phyloP scores from a whole-genome alignment of 495 filamentous ascomycete genomes.

The Ascobolus immersus region DNA sequence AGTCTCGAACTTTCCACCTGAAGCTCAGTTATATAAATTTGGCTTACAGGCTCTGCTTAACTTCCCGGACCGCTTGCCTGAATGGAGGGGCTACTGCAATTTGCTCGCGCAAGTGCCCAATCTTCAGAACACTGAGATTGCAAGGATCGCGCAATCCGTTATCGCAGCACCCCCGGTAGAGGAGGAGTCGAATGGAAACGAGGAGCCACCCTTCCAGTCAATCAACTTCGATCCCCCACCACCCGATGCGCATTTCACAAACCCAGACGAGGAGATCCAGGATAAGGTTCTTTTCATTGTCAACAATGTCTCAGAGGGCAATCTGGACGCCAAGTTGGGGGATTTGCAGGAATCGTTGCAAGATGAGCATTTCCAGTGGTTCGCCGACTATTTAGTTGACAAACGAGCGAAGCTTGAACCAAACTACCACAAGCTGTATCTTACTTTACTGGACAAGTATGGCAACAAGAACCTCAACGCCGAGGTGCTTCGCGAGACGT shows the following conservation, averaged over 20 bases:
- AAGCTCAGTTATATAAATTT: slow-evolving; percentile 90
- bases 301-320: slow-evolving; percentile 82
- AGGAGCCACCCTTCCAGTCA: slow-evolving; percentile 34
- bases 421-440: slow-evolving; percentile 79
- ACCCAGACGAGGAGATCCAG: slow-evolving; percentile 59
- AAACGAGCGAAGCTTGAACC: slow-evolving; percentile 89
- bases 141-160: slow-evolving; percentile 55
- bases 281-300: slow-evolving; percentile 87
- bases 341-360: slow-evolving; percentile 56
- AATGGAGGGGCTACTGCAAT: slow-evolving; percentile 79
- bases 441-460: slow-evolving; percentile 67
- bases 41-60: slow-evolving; percentile 89
- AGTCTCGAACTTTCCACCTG: slow-evolving; percentile 52
- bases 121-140: slow-evolving; percentile 62
- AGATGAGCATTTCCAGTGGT: slow-evolving; percentile 76
- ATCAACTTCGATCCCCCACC: slow-evolving; percentile 45
- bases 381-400: slow-evolving; percentile 83
- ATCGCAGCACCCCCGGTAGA: slow-evolving; percentile 33
- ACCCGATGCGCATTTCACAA: slow-evolving; percentile 35
- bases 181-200: slow-evolving; percentile 9
- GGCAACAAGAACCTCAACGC: slow-evolving; percentile 51
- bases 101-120: slow-evolving; percentile 54
- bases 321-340: slow-evolving; percentile 52
- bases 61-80: slow-evolving; percentile 50
- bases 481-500: slow-evolving; percentile 84